phyloP scores from a whole-genome alignment of 345 rosid genomes.

The Pistacia vera region DNA sequence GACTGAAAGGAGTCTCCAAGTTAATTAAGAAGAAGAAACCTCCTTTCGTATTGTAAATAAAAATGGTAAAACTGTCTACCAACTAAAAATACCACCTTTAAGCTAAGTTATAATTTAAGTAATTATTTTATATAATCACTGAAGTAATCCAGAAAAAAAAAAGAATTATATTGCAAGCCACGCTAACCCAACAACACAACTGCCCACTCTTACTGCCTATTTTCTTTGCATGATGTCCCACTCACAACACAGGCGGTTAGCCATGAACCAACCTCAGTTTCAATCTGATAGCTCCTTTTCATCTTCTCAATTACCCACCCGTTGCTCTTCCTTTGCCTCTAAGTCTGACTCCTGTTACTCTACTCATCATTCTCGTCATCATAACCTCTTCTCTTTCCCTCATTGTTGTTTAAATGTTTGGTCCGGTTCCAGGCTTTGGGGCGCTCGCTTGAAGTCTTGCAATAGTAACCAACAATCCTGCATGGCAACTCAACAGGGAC shows the following conservation, averaged over 20 bases:
- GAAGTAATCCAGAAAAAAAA: constrained; percentile 11
- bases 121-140: background rate
- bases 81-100: background rate
- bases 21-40: background rate
- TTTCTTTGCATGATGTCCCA: constrained; percentile 20
- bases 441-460: background rate
- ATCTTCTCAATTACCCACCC: constrained; percentile 36
- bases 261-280: constrained; percentile 12
- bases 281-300: constrained; percentile 60
- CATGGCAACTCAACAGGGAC: constrained; percentile 31
- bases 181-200: constrained; percentile 15
- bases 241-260: constrained; percentile 27
- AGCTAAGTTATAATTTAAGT: background rate
- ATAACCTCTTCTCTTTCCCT: background rate
- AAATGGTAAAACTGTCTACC: background rate
- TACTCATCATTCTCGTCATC: constrained; percentile 28
- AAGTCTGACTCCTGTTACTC: constrained; percentile 34
- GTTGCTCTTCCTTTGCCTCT: constrained; percentile 40
- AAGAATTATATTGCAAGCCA: constrained; percentile 43
- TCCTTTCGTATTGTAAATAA: background rate
- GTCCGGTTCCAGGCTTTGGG: constrained; percentile 5
- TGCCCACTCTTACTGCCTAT: background rate
- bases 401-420: constrained; percentile 25
- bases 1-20: too few species aligned
- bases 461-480: background rate